These are phyloP conservation scores for Cladosporium austrohemisphaericum DNA, from an alignment of 2,329 filamentous ascomycete genomes.

Conservation along the genomic window DNA sequence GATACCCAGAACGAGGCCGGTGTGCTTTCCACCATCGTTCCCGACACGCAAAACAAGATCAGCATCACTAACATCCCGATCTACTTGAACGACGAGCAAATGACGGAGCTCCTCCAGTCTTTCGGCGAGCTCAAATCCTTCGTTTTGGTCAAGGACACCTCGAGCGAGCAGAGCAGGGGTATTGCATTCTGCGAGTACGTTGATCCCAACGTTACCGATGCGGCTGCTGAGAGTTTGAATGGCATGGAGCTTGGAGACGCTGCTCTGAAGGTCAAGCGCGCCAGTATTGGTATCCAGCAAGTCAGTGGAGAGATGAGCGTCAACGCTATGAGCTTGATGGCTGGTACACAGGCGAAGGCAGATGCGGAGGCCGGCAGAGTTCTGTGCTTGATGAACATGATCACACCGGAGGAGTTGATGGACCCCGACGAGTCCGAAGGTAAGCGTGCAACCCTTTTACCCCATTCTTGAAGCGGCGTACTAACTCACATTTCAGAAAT, in stretches of 20 bases:
- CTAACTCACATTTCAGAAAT: constrained; percentile 64
- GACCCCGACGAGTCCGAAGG: constrained; percentile 68
- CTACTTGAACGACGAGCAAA: constrained; percentile 86
- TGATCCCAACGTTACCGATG: constrained; percentile 70
- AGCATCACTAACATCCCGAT: constrained; percentile 83
- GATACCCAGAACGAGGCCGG: constrained; percentile 71
- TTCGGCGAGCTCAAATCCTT: constrained; percentile 95
- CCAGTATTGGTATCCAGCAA: constrained; percentile 91
- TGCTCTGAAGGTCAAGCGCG: constrained; percentile 78
- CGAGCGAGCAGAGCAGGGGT: constrained; percentile 76
- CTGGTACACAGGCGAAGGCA: constrained; percentile 71
- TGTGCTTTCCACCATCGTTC: constrained; percentile 72
- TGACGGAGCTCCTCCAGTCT: constrained; percentile 81
- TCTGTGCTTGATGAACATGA: constrained; percentile 95
- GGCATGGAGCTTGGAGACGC: constrained; percentile 90
- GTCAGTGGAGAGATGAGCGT: constrained; percentile 93
- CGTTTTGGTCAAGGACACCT: constrained; percentile 78
- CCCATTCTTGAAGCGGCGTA: neutral
- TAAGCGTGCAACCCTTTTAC: neutral
- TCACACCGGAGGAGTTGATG: constrained; percentile 89
- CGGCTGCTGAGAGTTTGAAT: constrained; percentile 86
- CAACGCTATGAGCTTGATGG: constrained; percentile 96
- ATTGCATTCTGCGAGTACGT: constrained; percentile 96
- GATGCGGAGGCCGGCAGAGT: constrained; percentile 79
- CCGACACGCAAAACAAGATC: constrained; percentile 93